These are phyloP conservation scores for Eimeria sp. DNA, from an alignment of 169 alveolate species.

Conservation along the genomic window DNA sequence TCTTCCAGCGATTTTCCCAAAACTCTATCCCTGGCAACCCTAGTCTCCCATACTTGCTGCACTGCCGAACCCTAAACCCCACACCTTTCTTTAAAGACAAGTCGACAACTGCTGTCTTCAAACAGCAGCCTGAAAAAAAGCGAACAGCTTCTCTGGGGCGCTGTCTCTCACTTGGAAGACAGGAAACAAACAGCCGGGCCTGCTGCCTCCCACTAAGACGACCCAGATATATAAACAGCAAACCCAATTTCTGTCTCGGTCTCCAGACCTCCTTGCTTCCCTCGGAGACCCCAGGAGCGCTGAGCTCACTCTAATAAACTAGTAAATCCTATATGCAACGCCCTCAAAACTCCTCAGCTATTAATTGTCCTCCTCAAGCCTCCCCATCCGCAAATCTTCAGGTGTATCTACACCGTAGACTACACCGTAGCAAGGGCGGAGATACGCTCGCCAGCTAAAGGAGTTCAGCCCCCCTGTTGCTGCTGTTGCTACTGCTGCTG, in stretches of 20 bases:
- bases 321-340: not conserved
- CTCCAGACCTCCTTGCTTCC: not conserved
- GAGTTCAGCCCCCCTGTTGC: not conserved
- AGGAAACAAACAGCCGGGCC: not conserved
- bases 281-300: not conserved
- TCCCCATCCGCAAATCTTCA: not conserved
- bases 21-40: not conserved
- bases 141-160: not conserved
- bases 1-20: not conserved
- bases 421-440: not conserved
- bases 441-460: not conserved
- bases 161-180: not conserved
- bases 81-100: not conserved
- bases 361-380: not conserved
- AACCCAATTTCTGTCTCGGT: not conserved
- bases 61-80: not conserved
- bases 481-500: conserved; percentile 25
- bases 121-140: conserved; percentile 1
- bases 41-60: not conserved
- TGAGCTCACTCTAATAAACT: not conserved
- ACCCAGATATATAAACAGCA: not conserved
- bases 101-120: not conserved
- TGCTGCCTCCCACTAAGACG: not conserved
- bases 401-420: not conserved
- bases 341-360: not conserved